These are phyloP conservation scores for Naumovozyma baii DNA, from an alignment of 805 yeast genomes.

Conservation along the genomic window DNA sequence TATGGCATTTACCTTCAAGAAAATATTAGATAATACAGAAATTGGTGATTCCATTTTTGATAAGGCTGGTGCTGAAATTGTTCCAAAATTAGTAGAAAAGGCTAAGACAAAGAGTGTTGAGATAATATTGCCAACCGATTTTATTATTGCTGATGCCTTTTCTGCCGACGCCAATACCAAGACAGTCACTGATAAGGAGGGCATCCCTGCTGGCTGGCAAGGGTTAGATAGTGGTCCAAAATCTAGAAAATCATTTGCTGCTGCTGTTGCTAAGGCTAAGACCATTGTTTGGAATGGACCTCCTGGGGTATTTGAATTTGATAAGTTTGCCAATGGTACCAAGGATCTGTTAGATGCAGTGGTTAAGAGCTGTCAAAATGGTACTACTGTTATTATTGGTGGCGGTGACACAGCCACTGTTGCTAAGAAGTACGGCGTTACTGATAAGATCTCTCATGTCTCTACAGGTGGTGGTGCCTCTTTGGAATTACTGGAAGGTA, in stretches of 20 bases:
- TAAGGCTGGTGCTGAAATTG: conserved; percentile 90
- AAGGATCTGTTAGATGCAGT: conserved; percentile 81
- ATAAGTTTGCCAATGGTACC: conserved; percentile 84
- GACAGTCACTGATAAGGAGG: conserved; percentile 76
- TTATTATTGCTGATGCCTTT: conserved; percentile 90
- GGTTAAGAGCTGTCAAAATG: conserved; percentile 75
- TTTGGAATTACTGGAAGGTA: conserved; percentile 96
- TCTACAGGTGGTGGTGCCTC: conserved; percentile 99
- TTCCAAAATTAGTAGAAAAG: conserved; percentile 83
- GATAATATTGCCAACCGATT: conserved; percentile 89
- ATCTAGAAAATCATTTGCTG: conserved; percentile 68
- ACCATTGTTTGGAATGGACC: conserved; percentile 99
- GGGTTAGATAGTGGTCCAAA: conserved; percentile 96
- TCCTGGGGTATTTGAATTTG: conserved; percentile 99
- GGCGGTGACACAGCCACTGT: conserved; percentile 99
- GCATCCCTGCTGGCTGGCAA: conserved; percentile 92
- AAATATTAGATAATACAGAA: conserved; percentile 71
- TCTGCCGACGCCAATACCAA: conserved; percentile 83
- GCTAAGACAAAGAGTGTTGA: conserved; percentile 94
- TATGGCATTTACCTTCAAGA: conserved; percentile 99
- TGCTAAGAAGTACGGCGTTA: conserved; percentile 96
- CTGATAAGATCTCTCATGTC: conserved; percentile 93
- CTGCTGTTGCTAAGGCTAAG: conserved; percentile 83
- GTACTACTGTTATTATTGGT: conserved; percentile 87
- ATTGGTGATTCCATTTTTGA: conserved; percentile 93